Base-by-base conservation (phyloP, 75 land plant species). In the Adiantum capillusveneris region DNA sequence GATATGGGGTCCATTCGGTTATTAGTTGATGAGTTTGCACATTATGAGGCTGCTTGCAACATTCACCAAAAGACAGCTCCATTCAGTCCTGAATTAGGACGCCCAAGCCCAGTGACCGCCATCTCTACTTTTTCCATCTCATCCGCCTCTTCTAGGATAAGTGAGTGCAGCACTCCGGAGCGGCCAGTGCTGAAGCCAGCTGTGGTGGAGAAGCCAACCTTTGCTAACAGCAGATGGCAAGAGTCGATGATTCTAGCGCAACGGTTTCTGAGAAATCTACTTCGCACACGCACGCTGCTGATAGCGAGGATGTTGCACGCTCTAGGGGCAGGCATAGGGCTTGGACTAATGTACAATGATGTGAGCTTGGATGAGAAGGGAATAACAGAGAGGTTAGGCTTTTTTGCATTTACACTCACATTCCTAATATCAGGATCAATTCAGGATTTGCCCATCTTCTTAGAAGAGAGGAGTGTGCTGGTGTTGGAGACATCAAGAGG, bases 351-450 rank as follows among this genome's bases (percentile, higher is more conserved):
- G 19, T 93, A 77, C 64, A 61, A 81, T 29, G 70, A 83, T 57
- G 67, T 79, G 21, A 73, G 83, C 0, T 60, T 43, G 25, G 79
- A 74, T 37, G 60, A 72, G 25, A 19, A 57, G 7, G 88, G 98
- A 0, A 61, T 81, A 6, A 75, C 64, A 37, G 73, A 86, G 60
- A 60, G 96, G 25, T 60, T 85, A 1, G 98, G 98, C 6, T 78
- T 94, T 37, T 84, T 94, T 46, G 98, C 98, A 41, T 94, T 94
- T 78, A 86, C 81, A 1, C 75, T 90, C 48, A 94, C 88, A 11
- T 89, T 86, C 68, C 80, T 94, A 42, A 81, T 94, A 70, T 79
- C 98, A 16, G 76, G 88, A 34, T 86, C 96, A 21, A 78, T 80
- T 14, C 96, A 94, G 53, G 73, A 84, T 6, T 78, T 94, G 7